phyloP scores from a whole-genome alignment of 2,329 filamentous ascomycete species.

The Cladosporium cucumerinum region DNA sequence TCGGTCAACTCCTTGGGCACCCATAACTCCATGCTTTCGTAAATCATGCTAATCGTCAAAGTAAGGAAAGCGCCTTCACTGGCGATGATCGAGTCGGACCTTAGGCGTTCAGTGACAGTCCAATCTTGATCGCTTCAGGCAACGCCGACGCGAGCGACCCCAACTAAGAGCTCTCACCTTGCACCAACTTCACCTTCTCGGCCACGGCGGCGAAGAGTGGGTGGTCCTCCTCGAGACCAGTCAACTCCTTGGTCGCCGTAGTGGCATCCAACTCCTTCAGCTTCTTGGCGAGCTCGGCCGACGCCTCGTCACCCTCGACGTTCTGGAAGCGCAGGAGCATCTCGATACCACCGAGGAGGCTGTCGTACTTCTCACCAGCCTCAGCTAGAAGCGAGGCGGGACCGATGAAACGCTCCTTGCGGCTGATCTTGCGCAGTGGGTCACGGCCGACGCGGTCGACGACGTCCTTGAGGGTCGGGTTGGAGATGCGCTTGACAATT shows the following conservation, averaged over 20 bases:
- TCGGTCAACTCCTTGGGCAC: not conserved
- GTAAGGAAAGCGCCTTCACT: conserved; percentile 6
- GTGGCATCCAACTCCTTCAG: conserved; percentile 71
- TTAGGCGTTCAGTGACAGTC: conserved; percentile 2
- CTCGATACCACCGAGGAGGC: conserved; percentile 78
- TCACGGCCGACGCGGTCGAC: conserved; percentile 95
- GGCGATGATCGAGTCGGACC: not conserved
- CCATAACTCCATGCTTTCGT: conserved; percentile 17
- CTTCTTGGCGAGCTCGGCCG: conserved; percentile 77
- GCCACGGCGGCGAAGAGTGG: conserved; percentile 74
- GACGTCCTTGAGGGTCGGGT: conserved; percentile 86
- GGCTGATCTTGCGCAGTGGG: conserved; percentile 86
- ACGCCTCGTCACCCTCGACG: conserved; percentile 88
- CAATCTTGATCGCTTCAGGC: conserved; percentile 7
- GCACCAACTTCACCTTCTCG: conserved; percentile 77
- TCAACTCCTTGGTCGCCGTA: conserved; percentile 75
- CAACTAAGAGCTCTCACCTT: conserved; percentile 39
- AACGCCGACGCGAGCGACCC: conserved; percentile 11
- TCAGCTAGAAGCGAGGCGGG: conserved; percentile 88
- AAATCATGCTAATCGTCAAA: conserved; percentile 17
- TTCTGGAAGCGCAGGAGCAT: conserved; percentile 95
- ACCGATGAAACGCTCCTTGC: conserved; percentile 93
- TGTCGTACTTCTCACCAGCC: conserved; percentile 67
- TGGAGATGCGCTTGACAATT: conserved; percentile 90
- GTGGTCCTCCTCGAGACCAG: conserved; percentile 72